phyloP scores from a whole-genome alignment of 306 rosid species.

The Rosa chinensis region DNA sequence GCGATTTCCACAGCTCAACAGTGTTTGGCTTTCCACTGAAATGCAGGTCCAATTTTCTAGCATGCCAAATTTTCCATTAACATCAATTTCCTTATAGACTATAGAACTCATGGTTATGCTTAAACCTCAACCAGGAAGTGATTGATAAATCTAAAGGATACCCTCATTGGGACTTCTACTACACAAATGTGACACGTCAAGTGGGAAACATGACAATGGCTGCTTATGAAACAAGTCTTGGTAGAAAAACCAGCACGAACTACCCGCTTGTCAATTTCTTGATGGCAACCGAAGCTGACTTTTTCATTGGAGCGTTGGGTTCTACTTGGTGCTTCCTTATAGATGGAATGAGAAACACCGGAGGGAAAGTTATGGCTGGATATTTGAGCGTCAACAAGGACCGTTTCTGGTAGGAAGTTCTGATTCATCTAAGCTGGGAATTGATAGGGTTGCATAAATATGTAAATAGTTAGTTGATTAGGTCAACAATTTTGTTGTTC shows the following conservation, averaged over 20 bases:
- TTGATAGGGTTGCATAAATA: not conserved
- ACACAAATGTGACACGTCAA: constrained; percentile 64
- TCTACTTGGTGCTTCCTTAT: constrained; percentile 90
- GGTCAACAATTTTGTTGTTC: constrained; percentile 1
- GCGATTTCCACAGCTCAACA: constrained; percentile 68
- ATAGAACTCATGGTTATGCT: not conserved
- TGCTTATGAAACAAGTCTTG: constrained; percentile 64
- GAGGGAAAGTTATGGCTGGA: constrained; percentile 94
- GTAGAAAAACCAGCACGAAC: constrained; percentile 80
- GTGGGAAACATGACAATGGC: constrained; percentile 66
- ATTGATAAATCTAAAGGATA: constrained; percentile 56
- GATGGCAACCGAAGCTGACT: constrained; percentile 90
- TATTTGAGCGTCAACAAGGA: constrained; percentile 92
- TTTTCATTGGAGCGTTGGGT: constrained; percentile 85
- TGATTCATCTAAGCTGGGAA: not conserved
- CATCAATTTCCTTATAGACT: not conserved
- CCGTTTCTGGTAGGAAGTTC: constrained; percentile 64
- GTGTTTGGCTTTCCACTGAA: constrained; percentile 80
- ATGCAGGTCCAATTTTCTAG: constrained; percentile 57
- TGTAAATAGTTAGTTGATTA: constrained; percentile 17
- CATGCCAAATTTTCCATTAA: not conserved
- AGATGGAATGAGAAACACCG: constrained; percentile 97
- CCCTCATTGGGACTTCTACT: constrained; percentile 63
- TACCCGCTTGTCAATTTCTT: constrained; percentile 89
- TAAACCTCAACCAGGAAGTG: constrained; percentile 52